These are phyloP conservation scores for Boletus patriciae DNA, from an alignment of 768 basidiomycete species.

Conservation along the genomic window DNA sequence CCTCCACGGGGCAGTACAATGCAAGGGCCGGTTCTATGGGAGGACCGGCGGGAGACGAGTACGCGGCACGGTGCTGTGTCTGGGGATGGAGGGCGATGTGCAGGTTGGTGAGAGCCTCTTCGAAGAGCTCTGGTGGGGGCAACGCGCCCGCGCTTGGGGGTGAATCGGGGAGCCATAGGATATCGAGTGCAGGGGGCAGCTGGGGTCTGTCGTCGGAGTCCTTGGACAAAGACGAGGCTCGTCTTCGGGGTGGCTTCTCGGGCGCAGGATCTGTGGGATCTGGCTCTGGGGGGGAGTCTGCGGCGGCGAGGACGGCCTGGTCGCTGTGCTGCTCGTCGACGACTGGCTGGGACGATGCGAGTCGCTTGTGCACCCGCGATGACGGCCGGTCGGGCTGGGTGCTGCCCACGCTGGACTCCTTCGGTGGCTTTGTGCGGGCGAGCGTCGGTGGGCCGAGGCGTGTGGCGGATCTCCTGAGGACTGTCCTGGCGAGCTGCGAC, in stretches of 20 bases:
- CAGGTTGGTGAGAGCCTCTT: constrained; percentile 74
- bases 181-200: constrained; percentile 55
- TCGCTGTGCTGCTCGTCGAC: constrained; percentile 16
- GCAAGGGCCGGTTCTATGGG: constrained; percentile 79
- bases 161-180: constrained; percentile 63
- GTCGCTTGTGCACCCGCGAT: constrained; percentile 23
- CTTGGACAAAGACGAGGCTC: constrained; percentile 8
- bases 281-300: constrained; percentile 28
- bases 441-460: constrained; percentile 6
- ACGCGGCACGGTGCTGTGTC: constrained; percentile 72
- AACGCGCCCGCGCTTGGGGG: constrained; percentile 34
- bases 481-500: constrained; percentile 72
- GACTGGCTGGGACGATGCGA: constrained; percentile 24
- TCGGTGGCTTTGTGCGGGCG: constrained; percentile 25
- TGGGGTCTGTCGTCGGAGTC: constrained; percentile 38
- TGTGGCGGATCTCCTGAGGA: constrained; percentile 42
- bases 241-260: constrained; percentile 27
- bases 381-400: constrained; percentile 11
- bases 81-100: constrained; percentile 79
- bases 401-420: constrained; percentile 15
- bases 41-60: constrained; percentile 51
- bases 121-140: constrained; percentile 73
- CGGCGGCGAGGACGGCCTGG: constrained; percentile 1
- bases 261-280: constrained; percentile 22
- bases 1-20: constrained; percentile 78